These are phyloP conservation scores for Phytophthora citricola DNA, from an alignment of 352 stramenopile genomes.

Conservation along the genomic window DNA sequence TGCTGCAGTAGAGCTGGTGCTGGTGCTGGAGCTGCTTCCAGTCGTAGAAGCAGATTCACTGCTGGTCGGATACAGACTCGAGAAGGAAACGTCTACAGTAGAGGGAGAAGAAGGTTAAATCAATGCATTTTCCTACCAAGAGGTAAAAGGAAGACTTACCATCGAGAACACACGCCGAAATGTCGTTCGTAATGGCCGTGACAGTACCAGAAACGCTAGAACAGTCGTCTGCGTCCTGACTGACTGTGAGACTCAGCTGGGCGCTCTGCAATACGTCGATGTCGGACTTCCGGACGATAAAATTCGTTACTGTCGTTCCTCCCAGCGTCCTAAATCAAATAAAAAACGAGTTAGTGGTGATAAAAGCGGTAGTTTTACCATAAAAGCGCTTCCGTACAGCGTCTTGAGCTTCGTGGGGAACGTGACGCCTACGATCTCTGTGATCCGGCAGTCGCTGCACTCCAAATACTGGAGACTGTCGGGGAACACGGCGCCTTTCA, in stretches of 20 bases:
- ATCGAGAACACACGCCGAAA: conserved; percentile 39
- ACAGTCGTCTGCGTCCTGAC: conserved; percentile 28
- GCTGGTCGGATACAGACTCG: conserved; percentile 35
- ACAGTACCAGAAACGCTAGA: conserved; percentile 29
- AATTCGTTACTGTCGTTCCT: conserved; percentile 37
- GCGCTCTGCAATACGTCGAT: conserved; percentile 35
- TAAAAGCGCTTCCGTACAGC: conserved; percentile 30
- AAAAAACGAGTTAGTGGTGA: conserved; percentile 11
- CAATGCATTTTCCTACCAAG: no score
- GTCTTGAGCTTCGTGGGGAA: conserved; percentile 44
- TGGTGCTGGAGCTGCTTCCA: conserved; percentile 13
- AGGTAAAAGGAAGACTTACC: conserved; percentile 18
- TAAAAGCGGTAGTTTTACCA: background rate
- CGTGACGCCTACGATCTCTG: conserved; percentile 29
- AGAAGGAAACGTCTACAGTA: conserved; percentile 36
- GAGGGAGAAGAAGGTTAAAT: no score
- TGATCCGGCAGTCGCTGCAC: conserved; percentile 41
- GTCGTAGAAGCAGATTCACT: conserved; percentile 11
- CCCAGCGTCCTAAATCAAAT: conserved; percentile 28
- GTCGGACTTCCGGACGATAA: conserved; percentile 47
- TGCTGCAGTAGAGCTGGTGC: conserved; percentile 8
- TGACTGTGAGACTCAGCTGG: conserved; percentile 33
- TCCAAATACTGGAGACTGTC: conserved; percentile 46
- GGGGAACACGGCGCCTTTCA: conserved; percentile 53
- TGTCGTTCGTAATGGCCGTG: conserved; percentile 22